Evolutionary conservation across 805 yeast genomes (phyloP).

Genomic region (Cyberlindnera mrakii): DNA sequence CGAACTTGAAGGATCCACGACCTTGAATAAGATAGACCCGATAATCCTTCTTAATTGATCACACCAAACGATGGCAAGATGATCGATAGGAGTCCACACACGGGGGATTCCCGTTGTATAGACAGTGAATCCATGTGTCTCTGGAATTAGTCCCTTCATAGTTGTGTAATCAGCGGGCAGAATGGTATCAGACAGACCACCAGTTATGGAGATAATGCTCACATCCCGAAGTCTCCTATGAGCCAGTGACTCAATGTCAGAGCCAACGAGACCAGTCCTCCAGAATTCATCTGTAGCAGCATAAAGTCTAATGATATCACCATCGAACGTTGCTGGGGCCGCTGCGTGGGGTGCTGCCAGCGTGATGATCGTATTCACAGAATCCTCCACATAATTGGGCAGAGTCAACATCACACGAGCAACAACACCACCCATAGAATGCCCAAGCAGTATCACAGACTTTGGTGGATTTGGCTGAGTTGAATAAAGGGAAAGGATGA

Average conservation of each 20-base stretch:
- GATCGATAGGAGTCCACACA: slow-evolving; percentile 94
- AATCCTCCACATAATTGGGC: slow-evolving; percentile 63
- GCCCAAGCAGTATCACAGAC: slow-evolving; percentile 79
- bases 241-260: slow-evolving; percentile 33
- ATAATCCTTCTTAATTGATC: slow-evolving; percentile 69
- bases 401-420: slow-evolving; percentile 78
- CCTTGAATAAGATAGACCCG: slow-evolving; percentile 51
- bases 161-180: slow-evolving; percentile 89
- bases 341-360: slow-evolving; percentile 89
- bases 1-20: slow-evolving; percentile 44
- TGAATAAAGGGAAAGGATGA: slow-evolving; percentile 63
- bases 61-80: slow-evolving; percentile 95
- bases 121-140: slow-evolving; percentile 71
- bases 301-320: slow-evolving; percentile 73
- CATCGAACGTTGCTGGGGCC: slow-evolving; percentile 90
- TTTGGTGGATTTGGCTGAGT: slow-evolving; percentile 37
- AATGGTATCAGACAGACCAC: slow-evolving; percentile 73
- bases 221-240: slow-evolving; percentile 46
- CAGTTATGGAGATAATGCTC: slow-evolving; percentile 79
- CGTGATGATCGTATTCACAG: slow-evolving; percentile 80
- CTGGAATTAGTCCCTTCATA: slow-evolving; percentile 64
- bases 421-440: slow-evolving; percentile 98
- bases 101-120: slow-evolving; percentile 81
- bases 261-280: slow-evolving; percentile 55
- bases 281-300: slow-evolving; percentile 73